phyloP scores from a whole-genome alignment of 1,139 yeast genomes.

The Scheffersomyces segobiensis region DNA sequence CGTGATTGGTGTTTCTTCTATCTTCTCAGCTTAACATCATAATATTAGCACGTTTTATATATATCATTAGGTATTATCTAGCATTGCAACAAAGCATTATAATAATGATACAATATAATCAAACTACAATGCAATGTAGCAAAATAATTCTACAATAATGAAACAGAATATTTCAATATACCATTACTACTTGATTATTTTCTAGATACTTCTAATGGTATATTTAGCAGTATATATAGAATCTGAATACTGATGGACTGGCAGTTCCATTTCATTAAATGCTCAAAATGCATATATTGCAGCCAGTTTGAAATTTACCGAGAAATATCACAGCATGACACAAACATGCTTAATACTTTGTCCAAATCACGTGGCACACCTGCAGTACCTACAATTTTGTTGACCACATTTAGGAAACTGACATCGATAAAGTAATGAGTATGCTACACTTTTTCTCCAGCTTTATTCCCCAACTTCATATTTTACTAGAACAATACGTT shows the following conservation, averaged over 20 bases:
- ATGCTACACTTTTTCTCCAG: neutral
- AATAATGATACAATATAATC: neutral
- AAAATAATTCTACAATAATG: neutral
- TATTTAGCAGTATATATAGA: too few species aligned
- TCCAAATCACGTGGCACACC: neutral
- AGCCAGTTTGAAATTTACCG: neutral
- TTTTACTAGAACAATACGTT: neutral
- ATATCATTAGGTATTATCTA: neutral
- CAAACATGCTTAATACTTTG: neutral
- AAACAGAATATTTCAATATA: too few species aligned
- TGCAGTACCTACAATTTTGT: neutral
- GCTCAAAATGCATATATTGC: neutral
- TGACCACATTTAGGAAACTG: neutral
- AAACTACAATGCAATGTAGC: neutral
- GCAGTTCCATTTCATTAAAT: neutral
- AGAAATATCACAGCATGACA: neutral
- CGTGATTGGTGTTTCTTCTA: constrained; percentile 32
- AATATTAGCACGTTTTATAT: too few species aligned
- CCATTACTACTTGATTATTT: too few species aligned
- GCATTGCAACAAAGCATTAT: too few species aligned
- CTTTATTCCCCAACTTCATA: neutral
- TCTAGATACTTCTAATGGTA: too few species aligned
- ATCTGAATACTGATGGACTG: neutral
- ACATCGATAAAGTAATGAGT: neutral
- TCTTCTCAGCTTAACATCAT: constrained; percentile 7